Conservation (phyloP, 371 early-diverging fungal species). For the Mucor irregularis region DNA sequence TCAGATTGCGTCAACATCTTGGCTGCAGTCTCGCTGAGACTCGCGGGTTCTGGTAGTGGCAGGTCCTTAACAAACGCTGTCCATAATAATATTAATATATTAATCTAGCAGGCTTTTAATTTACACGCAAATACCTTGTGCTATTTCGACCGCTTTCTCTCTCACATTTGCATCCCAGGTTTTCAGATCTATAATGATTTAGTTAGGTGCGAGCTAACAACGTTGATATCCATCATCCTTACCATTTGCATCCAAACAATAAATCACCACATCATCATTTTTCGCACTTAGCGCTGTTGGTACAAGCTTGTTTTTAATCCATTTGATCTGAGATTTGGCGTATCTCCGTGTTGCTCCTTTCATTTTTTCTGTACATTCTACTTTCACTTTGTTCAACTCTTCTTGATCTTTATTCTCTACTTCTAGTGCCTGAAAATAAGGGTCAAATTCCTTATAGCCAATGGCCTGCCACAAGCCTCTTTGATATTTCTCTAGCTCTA, state of each 20-base stretch:
- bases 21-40: slow-evolving; percentile 34
- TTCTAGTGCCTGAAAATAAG: slow-evolving; percentile 63
- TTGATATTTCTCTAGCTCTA: slow-evolving; percentile 61
- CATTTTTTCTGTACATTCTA: slow-evolving; percentile 75
- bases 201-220: neutral
- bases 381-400: slow-evolving; percentile 49
- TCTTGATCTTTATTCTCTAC: slow-evolving; percentile 4
- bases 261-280: slow-evolving; percentile 50
- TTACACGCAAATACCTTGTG: slow-evolving; percentile 17
- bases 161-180: slow-evolving; percentile 59
- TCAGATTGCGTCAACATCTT: slow-evolving; percentile 33
- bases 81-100: neutral
- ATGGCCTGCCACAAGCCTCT: slow-evolving; percentile 85
- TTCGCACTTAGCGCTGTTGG: slow-evolving; percentile 45
- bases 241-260: slow-evolving; percentile 82
- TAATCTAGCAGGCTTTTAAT: neutral
- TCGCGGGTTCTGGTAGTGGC: slow-evolving; percentile 43
- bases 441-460: slow-evolving; percentile 86
- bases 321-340: slow-evolving; percentile 84
- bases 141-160: slow-evolving; percentile 51
- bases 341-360: slow-evolving; percentile 85
- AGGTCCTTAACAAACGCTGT: slow-evolving; percentile 27
- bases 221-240: slow-evolving; percentile 8
- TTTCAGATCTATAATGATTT: slow-evolving; percentile 40
- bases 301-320: slow-evolving; percentile 88